These are phyloP conservation scores for Cochlearia excelsa DNA, from an alignment of 345 rosid genomes.

Conservation along the genomic window DNA sequence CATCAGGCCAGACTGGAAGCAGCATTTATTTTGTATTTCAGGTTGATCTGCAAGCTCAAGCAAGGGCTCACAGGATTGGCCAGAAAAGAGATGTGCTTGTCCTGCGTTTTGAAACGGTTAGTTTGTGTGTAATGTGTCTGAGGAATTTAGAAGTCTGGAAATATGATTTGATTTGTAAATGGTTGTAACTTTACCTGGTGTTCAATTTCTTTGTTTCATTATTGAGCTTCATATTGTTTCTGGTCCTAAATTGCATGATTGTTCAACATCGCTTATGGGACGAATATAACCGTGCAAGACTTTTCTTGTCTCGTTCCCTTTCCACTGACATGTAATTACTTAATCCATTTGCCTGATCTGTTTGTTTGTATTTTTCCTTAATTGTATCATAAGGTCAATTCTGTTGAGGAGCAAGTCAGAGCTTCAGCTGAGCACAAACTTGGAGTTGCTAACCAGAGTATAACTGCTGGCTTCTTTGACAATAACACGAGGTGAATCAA, in stretches of 20 bases:
- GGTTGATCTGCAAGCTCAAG: conserved; percentile 99
- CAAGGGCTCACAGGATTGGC: conserved; percentile 96
- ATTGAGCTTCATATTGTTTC: not conserved
- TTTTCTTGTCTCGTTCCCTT: conserved; percentile 6
- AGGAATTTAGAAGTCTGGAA: conserved; percentile 5
- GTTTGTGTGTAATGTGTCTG: conserved; percentile 14
- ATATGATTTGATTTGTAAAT: not conserved
- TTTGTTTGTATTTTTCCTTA: conserved; percentile 1
- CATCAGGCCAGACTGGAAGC: conserved; percentile 1
- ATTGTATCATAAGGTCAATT: conserved; percentile 57
- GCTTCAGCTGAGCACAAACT: conserved; percentile 96
- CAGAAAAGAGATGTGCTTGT: conserved; percentile 97
- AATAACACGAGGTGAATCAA: conserved; percentile 74
- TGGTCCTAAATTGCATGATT: conserved; percentile 12
- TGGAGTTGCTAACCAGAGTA: conserved; percentile 98
- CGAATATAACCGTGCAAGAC: not conserved
- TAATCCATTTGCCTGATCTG: conserved; percentile 3
- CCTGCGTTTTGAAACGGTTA: conserved; percentile 90
- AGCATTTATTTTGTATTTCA: conserved; percentile 29
- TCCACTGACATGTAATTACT: not conserved
- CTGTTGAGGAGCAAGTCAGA: conserved; percentile 96
- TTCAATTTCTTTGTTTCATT: not conserved
- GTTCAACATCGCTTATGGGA: conserved; percentile 6
- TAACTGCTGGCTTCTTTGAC: conserved; percentile 95
- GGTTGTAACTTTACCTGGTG: not conserved